Percentiles rank a stretch among this genome's conserved stretches.
Conservation (phyloP, 2,329 filamentous ascomycete species). For the Emmonsiellopsis sp. region DNA sequence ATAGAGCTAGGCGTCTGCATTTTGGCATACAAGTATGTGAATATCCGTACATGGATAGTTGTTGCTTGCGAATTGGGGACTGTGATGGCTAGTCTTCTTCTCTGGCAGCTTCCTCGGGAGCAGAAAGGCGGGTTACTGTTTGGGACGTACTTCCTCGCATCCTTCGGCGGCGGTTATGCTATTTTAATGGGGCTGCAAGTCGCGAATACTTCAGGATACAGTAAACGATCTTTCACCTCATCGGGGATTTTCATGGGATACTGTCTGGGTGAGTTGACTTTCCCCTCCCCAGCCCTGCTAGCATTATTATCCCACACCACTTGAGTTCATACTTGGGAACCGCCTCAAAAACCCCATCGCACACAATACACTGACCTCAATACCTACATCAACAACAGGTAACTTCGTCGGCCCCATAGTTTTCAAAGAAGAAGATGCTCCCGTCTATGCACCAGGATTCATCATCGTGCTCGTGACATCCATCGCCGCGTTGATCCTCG, state of each 20-base stretch:
- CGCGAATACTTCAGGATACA: constrained; percentile 46
- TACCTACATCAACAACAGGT: constrained; percentile 11
- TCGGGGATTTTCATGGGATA: constrained; percentile 45
- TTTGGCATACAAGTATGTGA: constrained; percentile 30
- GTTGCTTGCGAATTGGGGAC: constrained; percentile 34
- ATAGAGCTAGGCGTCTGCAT: constrained; percentile 33
- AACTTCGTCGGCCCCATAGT: constrained; percentile 40
- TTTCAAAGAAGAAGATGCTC: constrained; percentile 34
- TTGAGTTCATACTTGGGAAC: no score
- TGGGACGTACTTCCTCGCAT: constrained; percentile 41
- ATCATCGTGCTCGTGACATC: constrained; percentile 30
- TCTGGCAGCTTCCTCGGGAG: constrained; percentile 36
- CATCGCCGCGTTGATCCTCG: constrained; percentile 24
- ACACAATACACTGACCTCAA: neutral
- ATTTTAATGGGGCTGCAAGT: constrained; percentile 43
- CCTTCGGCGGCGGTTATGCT: constrained; percentile 38
- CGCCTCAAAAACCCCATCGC: no score
- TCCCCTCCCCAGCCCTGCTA: no score
- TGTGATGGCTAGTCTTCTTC: constrained; percentile 32
- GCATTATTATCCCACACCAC: no score
- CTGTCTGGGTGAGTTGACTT: constrained; percentile 33
- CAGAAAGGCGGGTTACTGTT: constrained; percentile 40
- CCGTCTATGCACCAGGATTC: constrained; percentile 33
- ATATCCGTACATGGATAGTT: constrained; percentile 31
- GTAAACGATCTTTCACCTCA: constrained; percentile 41